phyloP scores from a whole-genome alignment of 805 yeast species.

The Lipomyces mesembrius region DNA sequence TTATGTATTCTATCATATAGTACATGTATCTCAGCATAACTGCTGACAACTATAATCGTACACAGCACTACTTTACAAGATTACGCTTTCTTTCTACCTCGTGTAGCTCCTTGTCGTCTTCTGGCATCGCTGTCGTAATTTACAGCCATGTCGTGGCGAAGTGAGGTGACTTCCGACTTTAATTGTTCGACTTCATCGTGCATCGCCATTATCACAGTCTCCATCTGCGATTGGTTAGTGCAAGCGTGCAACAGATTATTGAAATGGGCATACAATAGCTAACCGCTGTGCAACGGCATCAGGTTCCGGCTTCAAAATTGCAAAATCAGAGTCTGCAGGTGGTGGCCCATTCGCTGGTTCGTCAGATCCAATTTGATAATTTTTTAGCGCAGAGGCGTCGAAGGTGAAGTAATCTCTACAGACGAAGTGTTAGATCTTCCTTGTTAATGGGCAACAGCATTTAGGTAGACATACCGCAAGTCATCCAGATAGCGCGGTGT shows the following conservation, averaged over 20 bases:
- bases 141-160: neutral
- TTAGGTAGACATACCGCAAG: conserved; percentile 21
- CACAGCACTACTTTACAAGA: neutral
- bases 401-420: conserved; percentile 39
- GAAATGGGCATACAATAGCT: conserved; percentile 30
- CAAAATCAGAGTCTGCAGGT: conserved; percentile 29
- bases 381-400: conserved; percentile 32
- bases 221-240: conserved; percentile 25
- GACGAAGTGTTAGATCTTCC: neutral
- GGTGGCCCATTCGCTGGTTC: conserved; percentile 23
- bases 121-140: neutral
- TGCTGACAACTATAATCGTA: neutral
- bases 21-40: neutral
- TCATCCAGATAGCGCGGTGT: conserved; percentile 41
- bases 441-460: neutral
- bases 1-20: neutral
- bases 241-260: neutral
- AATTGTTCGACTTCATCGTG: conserved; percentile 35
- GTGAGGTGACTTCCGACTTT: conserved; percentile 12
- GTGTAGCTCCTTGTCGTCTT: neutral
- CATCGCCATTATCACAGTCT: conserved; percentile 37
- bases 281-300: conserved; percentile 33
- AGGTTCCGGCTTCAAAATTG: conserved; percentile 32
- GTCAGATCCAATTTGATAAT: conserved; percentile 40
- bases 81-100: neutral